These are phyloP conservation scores for Colletotrichum sp. DNA, from an alignment of 2,329 filamentous ascomycete genomes.

Conservation along the genomic window DNA sequence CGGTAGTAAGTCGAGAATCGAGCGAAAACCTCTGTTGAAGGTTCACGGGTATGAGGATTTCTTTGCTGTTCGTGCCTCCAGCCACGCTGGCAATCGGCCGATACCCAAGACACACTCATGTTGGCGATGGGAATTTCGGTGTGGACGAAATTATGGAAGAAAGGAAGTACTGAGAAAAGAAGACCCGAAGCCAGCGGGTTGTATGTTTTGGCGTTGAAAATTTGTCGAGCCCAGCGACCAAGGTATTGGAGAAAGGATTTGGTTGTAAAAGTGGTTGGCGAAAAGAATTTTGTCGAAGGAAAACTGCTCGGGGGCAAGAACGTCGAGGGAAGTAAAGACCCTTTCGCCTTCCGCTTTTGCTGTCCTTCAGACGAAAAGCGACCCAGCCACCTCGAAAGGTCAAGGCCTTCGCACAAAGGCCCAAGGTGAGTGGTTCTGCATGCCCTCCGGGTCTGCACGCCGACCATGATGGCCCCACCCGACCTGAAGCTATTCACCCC, in stretches of 20 bases:
- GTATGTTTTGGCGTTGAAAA: neutral
- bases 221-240: neutral
- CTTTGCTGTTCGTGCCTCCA: neutral
- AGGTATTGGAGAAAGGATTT: neutral
- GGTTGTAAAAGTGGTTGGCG: neutral
- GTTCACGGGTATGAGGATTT: neutral
- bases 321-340: neutral
- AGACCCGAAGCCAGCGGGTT: neutral
- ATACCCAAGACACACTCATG: neutral
- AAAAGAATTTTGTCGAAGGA: neutral
- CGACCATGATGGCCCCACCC: neutral
- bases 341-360: neutral
- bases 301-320: neutral
- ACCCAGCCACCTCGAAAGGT: neutral
- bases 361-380: neutral
- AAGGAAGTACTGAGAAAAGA: neutral
- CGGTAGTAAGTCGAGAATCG: neutral
- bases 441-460: neutral
- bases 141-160: neutral
- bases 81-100: neutral
- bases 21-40: neutral
- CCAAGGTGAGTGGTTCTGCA: neutral
- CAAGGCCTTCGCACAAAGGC: neutral
- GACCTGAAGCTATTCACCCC: constrained; percentile 3
- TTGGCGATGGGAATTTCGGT: neutral